A percentile compares a stretch with the other conserved stretches of the same genome.
Conservation (phyloP, 768 basidiomycete genomes). For the Chalciporus chontae region DNA sequence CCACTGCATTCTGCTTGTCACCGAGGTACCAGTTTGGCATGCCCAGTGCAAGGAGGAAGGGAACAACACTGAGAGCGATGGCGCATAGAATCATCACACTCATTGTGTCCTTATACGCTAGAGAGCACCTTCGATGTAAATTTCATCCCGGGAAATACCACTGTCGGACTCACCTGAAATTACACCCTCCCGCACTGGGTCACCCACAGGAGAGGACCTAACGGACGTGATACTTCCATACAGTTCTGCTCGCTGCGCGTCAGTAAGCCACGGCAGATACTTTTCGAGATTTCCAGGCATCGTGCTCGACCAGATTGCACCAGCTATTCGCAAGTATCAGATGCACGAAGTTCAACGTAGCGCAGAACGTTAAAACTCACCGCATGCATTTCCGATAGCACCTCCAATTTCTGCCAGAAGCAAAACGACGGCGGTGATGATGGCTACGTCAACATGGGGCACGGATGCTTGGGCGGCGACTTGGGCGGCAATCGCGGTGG, state of each 20-base stretch:
- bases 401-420: slow-evolving; percentile 68
- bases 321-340: slow-evolving; percentile 35
- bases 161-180: slow-evolving; percentile 41
- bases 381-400: slow-evolving; percentile 60
- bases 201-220: slow-evolving; percentile 42
- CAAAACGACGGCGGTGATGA: slow-evolving; percentile 64
- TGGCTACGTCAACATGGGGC: slow-evolving; percentile 61
- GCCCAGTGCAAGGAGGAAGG: slow-evolving; percentile 53
- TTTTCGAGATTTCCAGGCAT: slow-evolving; percentile 62
- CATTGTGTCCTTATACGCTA: slow-evolving; percentile 58
- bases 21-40: slow-evolving; percentile 69
- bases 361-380: slow-evolving; percentile 30
- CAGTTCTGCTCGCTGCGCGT: slow-evolving; percentile 41
- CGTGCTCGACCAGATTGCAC: slow-evolving; percentile 58
- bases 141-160: neutral
- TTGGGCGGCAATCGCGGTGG: slow-evolving; percentile 54
- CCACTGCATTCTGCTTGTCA: slow-evolving; percentile 68
- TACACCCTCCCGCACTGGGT: slow-evolving; percentile 62
- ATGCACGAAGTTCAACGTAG: neutral
- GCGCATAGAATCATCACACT: slow-evolving; percentile 52
- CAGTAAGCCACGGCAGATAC: slow-evolving; percentile 49
- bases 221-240: slow-evolving; percentile 58
- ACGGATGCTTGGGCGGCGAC: slow-evolving; percentile 67
- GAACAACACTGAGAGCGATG: slow-evolving; percentile 51
- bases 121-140: neutral